A percentile compares a stretch with the other conserved stretches of the same genome.
Evolutionary conservation across 2,329 filamentous ascomycete species (phyloP).

Genomic region (Phialophora chinensis): DNA sequence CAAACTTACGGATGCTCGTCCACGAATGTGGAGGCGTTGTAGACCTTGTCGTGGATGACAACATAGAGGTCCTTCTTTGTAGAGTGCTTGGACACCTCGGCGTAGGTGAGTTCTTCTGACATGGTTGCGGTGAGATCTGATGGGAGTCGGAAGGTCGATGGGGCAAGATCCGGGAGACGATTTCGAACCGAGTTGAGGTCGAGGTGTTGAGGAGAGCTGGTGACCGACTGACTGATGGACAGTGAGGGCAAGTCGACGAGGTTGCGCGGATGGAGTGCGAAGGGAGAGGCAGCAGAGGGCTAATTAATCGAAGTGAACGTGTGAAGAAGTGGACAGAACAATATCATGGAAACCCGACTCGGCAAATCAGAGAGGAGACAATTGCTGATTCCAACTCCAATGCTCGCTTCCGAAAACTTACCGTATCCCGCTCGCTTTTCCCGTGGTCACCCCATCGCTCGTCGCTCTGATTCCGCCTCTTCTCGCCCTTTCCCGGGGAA

Average conservation of each 20-base stretch:
- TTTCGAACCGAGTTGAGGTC: background rate
- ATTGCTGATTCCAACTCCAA: conserved; percentile 3
- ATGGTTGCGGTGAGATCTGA: conserved; percentile 46
- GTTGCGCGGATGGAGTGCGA: conserved; percentile 4
- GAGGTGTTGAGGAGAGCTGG: background rate
- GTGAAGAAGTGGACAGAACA: conserved; percentile 10
- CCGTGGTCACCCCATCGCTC: background rate
- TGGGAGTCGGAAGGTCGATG: background rate
- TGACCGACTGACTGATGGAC: background rate
- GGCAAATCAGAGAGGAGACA: conserved; percentile 32
- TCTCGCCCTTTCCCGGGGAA: background rate
- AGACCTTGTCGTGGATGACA: conserved; percentile 96
- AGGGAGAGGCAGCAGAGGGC: background rate
- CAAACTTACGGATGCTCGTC: conserved; percentile 88
- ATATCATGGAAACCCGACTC: background rate
- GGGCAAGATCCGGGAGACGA: conserved; percentile 1
- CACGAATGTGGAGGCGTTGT: conserved; percentile 85
- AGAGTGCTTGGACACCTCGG: conserved; percentile 83
- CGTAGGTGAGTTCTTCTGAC: conserved; percentile 71
- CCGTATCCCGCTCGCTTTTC: conserved; percentile 11
- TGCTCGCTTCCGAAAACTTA: conserved; percentile 15
- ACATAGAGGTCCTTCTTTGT: conserved; percentile 91
- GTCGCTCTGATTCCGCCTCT: conserved; percentile 14
- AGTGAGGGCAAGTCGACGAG: background rate
- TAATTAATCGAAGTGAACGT: background rate